phyloP scores from a whole-genome alignment of 768 basidiomycete genomes.

The Infundibulicybe gibba region DNA sequence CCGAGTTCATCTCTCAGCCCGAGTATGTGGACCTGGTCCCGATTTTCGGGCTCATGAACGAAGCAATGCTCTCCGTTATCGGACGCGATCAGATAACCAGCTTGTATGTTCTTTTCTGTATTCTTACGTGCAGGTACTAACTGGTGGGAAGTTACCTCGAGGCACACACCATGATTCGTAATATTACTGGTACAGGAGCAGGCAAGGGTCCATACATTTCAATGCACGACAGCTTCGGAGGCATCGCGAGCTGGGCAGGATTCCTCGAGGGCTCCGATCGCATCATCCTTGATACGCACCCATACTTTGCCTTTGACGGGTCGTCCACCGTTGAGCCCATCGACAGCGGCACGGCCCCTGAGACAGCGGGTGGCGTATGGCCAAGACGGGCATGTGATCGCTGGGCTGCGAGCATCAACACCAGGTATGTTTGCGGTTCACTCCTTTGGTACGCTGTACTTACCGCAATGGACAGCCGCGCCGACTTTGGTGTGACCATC shows the following conservation, averaged over 20 bases:
- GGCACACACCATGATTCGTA: slow-evolving; percentile 61
- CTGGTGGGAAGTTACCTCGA: slow-evolving; percentile 43
- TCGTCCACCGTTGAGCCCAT: slow-evolving; percentile 25
- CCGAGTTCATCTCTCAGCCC: slow-evolving; percentile 81
- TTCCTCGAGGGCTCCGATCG: slow-evolving; percentile 35
- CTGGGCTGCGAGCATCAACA: slow-evolving; percentile 39
- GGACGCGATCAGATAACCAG: slow-evolving; percentile 49
- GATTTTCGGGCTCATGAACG: slow-evolving; percentile 65
- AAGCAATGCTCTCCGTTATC: slow-evolving; percentile 52
- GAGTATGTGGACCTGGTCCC: slow-evolving; percentile 67
- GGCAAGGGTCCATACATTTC: slow-evolving; percentile 61
- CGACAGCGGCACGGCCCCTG: slow-evolving; percentile 21
- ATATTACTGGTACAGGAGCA: slow-evolving; percentile 69
- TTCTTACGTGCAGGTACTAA: too few species aligned
- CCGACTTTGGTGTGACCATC: slow-evolving; percentile 59
- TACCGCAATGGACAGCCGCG: slow-evolving; percentile 9
- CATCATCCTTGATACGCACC: slow-evolving; percentile 34
- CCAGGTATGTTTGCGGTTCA: slow-evolving; percentile 13
- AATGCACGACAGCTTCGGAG: slow-evolving; percentile 44
- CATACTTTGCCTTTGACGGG: slow-evolving; percentile 46
- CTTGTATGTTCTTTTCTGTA: slow-evolving; percentile 47
- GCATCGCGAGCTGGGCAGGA: slow-evolving; percentile 27
- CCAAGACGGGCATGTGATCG: slow-evolving; percentile 39
- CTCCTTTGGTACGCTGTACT: neutral
- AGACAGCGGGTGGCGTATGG: slow-evolving; percentile 35